Evolutionary conservation across 202 grass and related monocot species (phyloP), one percentile per base, ranked within the genome.

Genomic region (Schoenoplectus tabernaemontani): DNA sequence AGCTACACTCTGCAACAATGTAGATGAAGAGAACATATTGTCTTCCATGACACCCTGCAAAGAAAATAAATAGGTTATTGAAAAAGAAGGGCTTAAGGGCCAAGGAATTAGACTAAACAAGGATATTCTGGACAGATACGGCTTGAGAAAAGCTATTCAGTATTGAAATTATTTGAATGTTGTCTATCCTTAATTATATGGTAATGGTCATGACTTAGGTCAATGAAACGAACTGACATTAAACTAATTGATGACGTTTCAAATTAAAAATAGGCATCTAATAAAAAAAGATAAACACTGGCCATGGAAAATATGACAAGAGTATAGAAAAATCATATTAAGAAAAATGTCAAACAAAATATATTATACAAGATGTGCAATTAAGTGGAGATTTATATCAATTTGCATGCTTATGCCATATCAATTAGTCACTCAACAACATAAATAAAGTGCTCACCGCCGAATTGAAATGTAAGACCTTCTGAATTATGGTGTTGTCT

Each of bases 401-500:
- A 4, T 57, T 7, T 57, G 20, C 20, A 57, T 17, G 60, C 30
- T 41, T 66, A 65, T 19, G n/a, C 32, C 2, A 39, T 3, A 41
- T 6, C 9, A 1, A 42, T 22, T 67, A 41, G 36, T n/a, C n/a
- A n/a, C n/a, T n/a, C n/a, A n/a, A n/a, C n/a, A n/a, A n/a, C n/a
- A n/a, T 28, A 5, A 32, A 33, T 16, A 24, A 39, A 22, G 10
- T 78, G 37, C 77, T 43, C 42, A 64, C 77, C 77, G 5, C 15
- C 46, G 77, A 30, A n/a, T 63, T 79, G 57, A 63, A 63, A 32
- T 8, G 26, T 42, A 79, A 28, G 7, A 46, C 20, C 54, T 41
- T 60, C 5, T 46, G 4, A 36, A 90, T 83, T 44, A 93, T 46
- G 4, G 47, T 5, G 2, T 30, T 73, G 59, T 83, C 82, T 26